Evolutionary conservation across 2,329 filamentous ascomycete species (phyloP), one percentile per base, ranked within the genome.

Genomic region (Seiridium unicorne): DNA sequence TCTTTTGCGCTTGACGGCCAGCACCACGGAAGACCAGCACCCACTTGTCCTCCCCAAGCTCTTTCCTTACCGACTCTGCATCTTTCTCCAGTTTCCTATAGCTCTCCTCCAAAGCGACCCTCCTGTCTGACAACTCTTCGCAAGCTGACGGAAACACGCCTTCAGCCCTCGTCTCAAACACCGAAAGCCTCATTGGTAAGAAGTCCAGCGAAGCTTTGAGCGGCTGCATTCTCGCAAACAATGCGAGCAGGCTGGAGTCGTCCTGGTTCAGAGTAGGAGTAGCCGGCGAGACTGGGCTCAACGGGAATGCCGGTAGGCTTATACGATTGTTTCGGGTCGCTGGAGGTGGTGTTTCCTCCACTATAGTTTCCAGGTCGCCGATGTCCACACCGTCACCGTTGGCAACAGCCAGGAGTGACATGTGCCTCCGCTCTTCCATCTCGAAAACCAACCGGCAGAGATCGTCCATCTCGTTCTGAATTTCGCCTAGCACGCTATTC

Each of bases 221-320:
- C 1, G 95, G 94, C 69, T 98, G 95, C 90, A 98, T 96, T 60
- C 94, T 87, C 4, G 95, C 95, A 74, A 98, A 97, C 10, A 99
- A 80, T 2, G 91, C 93, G 56, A 98, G 83, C 4, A 99, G 80
- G 64, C 90, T 93, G 2, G 92, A 92, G 71, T 97, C 94, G 64
- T 98, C 93, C 66, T 92, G 89, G 2, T 82, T 83, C 48, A 83
- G 79, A 55, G 79, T 77, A 3, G 86, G 80, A 0, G 84, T 80
- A 6, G 80, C 80, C 1, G 87, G 84, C n/a, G 85, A 86, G 57
- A 77, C 80, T 3, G 89, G 89, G 63, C 83, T 88, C 57, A 82
- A 74, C 0, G 89, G 83, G 65, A 92, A 86, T 0, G 82, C 77
- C 1, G 87, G 81, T 55, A 93, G 76, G 72, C 88, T 92, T 71